Base-by-base conservation (phyloP, 2,329 filamentous ascomycete genomes). In the Ophiosphaerella korrae region DNA sequence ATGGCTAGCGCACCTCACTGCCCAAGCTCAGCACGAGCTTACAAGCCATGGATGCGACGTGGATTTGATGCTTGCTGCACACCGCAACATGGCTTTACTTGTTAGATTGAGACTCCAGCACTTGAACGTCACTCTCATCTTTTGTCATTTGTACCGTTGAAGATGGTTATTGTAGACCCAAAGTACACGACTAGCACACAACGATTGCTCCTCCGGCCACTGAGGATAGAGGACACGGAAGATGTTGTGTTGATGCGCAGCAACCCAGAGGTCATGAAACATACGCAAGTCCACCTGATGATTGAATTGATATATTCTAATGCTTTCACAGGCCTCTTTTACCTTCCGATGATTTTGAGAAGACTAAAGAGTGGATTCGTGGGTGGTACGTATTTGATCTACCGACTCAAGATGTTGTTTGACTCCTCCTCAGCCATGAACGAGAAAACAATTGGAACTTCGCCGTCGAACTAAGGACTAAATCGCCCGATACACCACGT, bases 251-350 rank as follows among this genome's bases (percentile, higher is more conserved):
- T 71, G 18, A 74, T 89, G 45, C 82, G 86, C 21, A 76, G 75
- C 12, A 77, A 86, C 64, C 77, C 79, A 4, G 83, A 86, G 57
- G 82, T 86, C 40, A 89, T 89, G 87, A 68, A 70, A 47, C 86
- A 80, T 77, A 85, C 85, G 45, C 56, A 79, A 77, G 50, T 57
- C 7, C 2, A 14, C 5, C 11, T 35, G 2, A 7, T 14, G 14
- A 21, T 23, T 16, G 9, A 18, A 32, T 29, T 6, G 14, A 24
- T 9, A 18, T 38, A 38, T 5, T 34, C 55, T 66, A 24, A 66
- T 26, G 31, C 29, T 7, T 48, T 58, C 73, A 7, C 80, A 86
- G 70, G 53, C 62, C 45, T 9, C 77, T 75, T 29, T 65, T 84
- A n/a, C 74, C 81, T 1, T 80, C 80, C 5, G 71, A 78, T 44